A percentile compares a stretch with the other conserved stretches of the same genome.
phyloP scores from a whole-genome alignment of 2,329 filamentous ascomycete species.

The Colletotrichum tropicicola region DNA sequence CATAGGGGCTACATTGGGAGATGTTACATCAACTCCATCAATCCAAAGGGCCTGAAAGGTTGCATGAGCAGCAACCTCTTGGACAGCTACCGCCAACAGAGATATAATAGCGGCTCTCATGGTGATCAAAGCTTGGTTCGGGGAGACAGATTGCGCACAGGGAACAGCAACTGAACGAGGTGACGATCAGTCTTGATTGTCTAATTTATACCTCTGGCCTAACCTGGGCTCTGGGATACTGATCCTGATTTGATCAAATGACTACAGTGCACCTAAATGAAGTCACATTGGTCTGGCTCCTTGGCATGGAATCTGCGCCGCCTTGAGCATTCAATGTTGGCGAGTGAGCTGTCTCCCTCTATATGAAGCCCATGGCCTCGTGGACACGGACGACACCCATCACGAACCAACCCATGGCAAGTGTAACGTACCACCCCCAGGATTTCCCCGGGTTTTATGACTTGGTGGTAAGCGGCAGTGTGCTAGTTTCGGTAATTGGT shows the following conservation, averaged over 20 bases:
- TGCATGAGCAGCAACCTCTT: constrained; percentile 54
- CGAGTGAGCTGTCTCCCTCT: constrained; percentile 10
- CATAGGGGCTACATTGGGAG: constrained; percentile 24
- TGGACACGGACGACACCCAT: constrained; percentile 5
- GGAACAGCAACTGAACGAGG: neutral
- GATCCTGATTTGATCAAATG: neutral
- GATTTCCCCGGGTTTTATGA: neutral
- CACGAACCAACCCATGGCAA: neutral
- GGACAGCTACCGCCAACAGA: constrained; percentile 43
- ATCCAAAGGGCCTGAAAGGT: constrained; percentile 61
- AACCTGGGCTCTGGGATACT: neutral
- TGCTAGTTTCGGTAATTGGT: constrained; percentile 23
- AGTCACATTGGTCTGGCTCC: neutral
- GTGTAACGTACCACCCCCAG: neutral
- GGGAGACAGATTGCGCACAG: neutral
- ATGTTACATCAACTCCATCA: constrained; percentile 46
- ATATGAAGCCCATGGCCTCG: constrained; percentile 8
- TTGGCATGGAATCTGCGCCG: neutral
- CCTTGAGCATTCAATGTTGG: neutral
- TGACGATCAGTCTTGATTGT: neutral
- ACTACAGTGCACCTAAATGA: neutral
- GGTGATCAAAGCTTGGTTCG: constrained; percentile 11
- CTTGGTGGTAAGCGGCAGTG: constrained; percentile 6
- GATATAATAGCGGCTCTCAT: constrained; percentile 48
- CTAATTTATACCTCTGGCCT: constrained; percentile 5